phyloP scores from a whole-genome alignment of 495 filamentous ascomycete species.

The Hypoxylon crocopeplum region DNA sequence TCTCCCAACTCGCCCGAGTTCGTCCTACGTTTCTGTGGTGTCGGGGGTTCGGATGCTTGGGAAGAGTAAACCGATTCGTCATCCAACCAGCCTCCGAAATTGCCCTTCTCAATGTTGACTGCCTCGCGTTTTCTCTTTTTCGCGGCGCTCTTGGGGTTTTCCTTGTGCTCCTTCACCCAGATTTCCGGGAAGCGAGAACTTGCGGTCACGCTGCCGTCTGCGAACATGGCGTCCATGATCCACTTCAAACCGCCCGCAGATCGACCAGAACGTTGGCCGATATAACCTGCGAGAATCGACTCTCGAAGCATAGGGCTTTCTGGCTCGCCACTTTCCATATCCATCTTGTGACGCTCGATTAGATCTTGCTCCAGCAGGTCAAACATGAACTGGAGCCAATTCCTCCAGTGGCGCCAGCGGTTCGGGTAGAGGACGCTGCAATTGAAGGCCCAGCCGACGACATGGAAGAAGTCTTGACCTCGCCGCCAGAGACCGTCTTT shows the following conservation, averaged over 20 bases:
- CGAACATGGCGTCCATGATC: slow-evolving; percentile 52
- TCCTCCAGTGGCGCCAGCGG: slow-evolving; percentile 83
- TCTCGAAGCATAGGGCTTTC: slow-evolving; percentile 41
- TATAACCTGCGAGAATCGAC: slow-evolving; percentile 44
- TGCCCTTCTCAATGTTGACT: slow-evolving; percentile 53
- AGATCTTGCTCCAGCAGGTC: slow-evolving; percentile 80
- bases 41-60: slow-evolving; percentile 42
- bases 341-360: slow-evolving; percentile 57
- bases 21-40: slow-evolving; percentile 37
- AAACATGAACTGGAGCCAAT: slow-evolving; percentile 83
- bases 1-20: slow-evolving; percentile 21
- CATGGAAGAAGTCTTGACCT: slow-evolving; percentile 86
- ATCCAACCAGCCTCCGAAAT: slow-evolving; percentile 54
- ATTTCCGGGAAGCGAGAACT: slow-evolving; percentile 55
- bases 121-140: slow-evolving; percentile 61
- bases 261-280: slow-evolving; percentile 47
- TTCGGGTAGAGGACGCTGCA: slow-evolving; percentile 74
- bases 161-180: slow-evolving; percentile 55
- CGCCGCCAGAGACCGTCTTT: slow-evolving; percentile 72
- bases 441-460: slow-evolving; percentile 92
- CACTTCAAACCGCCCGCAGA: slow-evolving; percentile 44
- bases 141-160: slow-evolving; percentile 33
- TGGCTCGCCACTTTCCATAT: slow-evolving; percentile 35
- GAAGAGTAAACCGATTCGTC: slow-evolving; percentile 43
- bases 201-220: slow-evolving; percentile 44